Base-by-base conservation (phyloP, 208 protist species). In the Willaertia magna region DNA sequence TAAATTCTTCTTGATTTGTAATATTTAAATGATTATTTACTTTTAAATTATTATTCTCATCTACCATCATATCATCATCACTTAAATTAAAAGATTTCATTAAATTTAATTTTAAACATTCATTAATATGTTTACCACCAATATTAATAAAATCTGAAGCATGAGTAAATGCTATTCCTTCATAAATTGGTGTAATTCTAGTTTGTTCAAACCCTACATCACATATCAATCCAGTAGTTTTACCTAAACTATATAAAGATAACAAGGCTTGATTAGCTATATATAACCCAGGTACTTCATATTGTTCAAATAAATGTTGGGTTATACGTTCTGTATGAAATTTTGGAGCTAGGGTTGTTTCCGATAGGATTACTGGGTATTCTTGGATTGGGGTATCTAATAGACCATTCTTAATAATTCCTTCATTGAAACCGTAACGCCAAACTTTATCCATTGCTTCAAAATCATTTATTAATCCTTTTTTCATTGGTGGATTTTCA, bases 221-320 rank as follows among this genome's bases (percentile, higher is more conserved):
- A 84, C 98, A 83, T 51, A 98, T 95, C 1, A 98, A 86, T 12
- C 96, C 96, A 16, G 94, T 98, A 26, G 94, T 98, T 44, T 94
- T 87, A 16, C 96, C 96, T 85, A 95, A 95, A 51, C 91, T 90
- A 91, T 98, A 98, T 51, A 97, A 87, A 47, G 94, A 95, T 59
- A 97, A 89, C 86, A 97, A 93, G 87, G 95, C 92, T 78, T 91
- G 89, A 74, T 89, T 90, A 9, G 55, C 74, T 44, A 92, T 59
- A 49, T 86, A 92, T 40, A 92, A 55, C 11, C 81, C 76, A 55
- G 90, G 90, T 34, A 83, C 46, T 47, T 92, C 85, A 74, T 90
- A 91, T 18, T 40, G 11, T 61, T 84, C 79, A 79, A 96, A 96
- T 75, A 96, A 90, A 42, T 95, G 92, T 87, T 95, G 90, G 14